Conservation (phyloP, 805 yeast species). For the Nakazawaea populi region DNA sequence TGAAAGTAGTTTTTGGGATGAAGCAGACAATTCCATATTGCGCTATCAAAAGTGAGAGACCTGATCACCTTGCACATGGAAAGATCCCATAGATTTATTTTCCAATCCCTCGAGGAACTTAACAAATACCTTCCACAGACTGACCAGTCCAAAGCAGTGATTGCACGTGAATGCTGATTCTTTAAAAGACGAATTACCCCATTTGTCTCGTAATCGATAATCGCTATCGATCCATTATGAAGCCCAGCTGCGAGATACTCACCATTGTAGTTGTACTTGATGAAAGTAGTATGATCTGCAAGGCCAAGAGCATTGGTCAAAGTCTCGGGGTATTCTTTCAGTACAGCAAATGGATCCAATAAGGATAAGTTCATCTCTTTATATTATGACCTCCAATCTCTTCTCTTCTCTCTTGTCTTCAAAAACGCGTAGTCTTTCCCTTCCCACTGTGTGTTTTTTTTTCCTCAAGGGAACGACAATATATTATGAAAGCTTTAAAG, state of each 20-base stretch:
- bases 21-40: conserved; percentile 65
- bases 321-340: conserved; percentile 87
- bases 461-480: not conserved
- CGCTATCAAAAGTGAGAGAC: conserved; percentile 52
- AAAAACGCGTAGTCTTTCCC: not conserved
- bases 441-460: not conserved
- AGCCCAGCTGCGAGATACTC: conserved; percentile 84
- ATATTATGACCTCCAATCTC: not conserved
- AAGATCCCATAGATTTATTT: conserved; percentile 76
- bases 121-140: conserved; percentile 61
- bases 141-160: conserved; percentile 77
- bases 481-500: too few relatives aligned
- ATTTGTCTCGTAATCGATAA: conserved; percentile 68
- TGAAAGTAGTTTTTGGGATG: conserved; percentile 40
- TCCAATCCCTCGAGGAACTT: conserved; percentile 79
- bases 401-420: too few relatives aligned
- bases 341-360: conserved; percentile 85
- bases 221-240: conserved; percentile 64
- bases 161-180: conserved; percentile 59
- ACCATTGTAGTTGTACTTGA: conserved; percentile 68
- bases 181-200: conserved; percentile 51
- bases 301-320: conserved; percentile 64
- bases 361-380: conserved; percentile 66
- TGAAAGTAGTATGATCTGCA: conserved; percentile 59
- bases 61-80: conserved; percentile 32